phyloP scores from a whole-genome alignment of 1,284 basidiomycete genomes.

The Polyporus tsugae region DNA sequence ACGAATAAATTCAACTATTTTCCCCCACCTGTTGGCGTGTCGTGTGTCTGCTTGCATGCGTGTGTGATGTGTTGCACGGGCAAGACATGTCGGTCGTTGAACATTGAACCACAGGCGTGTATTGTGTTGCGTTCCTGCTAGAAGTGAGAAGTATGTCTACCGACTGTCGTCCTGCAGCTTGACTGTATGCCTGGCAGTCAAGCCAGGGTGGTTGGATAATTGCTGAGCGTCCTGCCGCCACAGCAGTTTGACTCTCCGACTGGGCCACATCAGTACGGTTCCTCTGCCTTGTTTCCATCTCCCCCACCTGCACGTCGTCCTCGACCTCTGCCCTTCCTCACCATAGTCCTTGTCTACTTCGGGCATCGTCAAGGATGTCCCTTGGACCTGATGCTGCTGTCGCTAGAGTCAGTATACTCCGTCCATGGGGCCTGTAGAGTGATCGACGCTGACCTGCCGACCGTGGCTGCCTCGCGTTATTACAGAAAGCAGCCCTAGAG shows the following conservation, averaged over 20 bases:
- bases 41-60: not conserved
- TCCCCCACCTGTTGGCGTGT: not conserved
- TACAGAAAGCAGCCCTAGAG: constrained; percentile 65
- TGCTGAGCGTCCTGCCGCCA: constrained; percentile 51
- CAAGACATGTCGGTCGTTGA: not conserved
- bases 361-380: constrained; percentile 44
- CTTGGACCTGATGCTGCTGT: constrained; percentile 46
- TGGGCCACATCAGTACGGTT: constrained; percentile 40
- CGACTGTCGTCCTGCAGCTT: not conserved
- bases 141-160: not conserved
- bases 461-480: constrained; percentile 26
- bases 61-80: not conserved
- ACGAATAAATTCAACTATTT: not conserved
- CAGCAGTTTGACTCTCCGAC: constrained; percentile 69
- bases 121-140: not conserved
- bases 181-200: constrained; percentile 7
- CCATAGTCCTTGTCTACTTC: constrained; percentile 2
- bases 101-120: too few relatives aligned
- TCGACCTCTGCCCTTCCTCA: constrained; percentile 23
- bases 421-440: constrained; percentile 31
- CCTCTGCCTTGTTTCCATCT: constrained; percentile 36
- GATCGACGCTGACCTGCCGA: constrained; percentile 38
- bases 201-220: constrained; percentile 16
- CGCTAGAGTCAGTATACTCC: constrained; percentile 49
- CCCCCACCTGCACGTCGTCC: constrained; percentile 27